Evolutionary conservation across 1,139 yeast species (phyloP).

Genomic region (Geotrichum fermentans): DNA sequence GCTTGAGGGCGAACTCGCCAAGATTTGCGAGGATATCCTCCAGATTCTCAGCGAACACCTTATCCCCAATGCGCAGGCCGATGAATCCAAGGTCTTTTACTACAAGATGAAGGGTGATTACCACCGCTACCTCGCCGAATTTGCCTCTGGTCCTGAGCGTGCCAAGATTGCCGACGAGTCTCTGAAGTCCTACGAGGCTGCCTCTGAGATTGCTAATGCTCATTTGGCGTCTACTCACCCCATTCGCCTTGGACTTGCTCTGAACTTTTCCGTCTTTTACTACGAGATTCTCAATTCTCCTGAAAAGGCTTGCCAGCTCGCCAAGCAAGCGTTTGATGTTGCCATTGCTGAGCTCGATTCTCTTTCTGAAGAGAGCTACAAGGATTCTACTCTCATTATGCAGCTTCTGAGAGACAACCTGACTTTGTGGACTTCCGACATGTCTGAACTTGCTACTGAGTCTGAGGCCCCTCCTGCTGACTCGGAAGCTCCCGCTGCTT

Average conservation of each 20-base stretch:
- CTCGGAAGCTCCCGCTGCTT: background rate
- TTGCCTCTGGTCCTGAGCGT: conserved; percentile 88
- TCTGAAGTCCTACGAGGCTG: conserved; percentile 91
- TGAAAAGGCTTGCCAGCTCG: conserved; percentile 97
- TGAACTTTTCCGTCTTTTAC: conserved; percentile 96
- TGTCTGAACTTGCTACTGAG: background rate
- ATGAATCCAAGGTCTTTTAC: conserved; percentile 97
- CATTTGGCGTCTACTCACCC: conserved; percentile 99
- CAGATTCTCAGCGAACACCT: conserved; percentile 82
- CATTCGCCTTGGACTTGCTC: conserved; percentile 95
- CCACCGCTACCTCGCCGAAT: conserved; percentile 98
- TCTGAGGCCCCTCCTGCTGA: background rate
- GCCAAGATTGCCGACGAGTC: conserved; percentile 92
- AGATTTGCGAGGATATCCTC: conserved; percentile 91
- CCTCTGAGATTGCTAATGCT: conserved; percentile 95
- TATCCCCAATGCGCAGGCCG: conserved; percentile 92
- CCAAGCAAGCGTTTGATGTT: conserved; percentile 98
- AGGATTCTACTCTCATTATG: conserved; percentile 97
- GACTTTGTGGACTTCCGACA: conserved; percentile 66
- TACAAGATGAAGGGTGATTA: conserved; percentile 99
- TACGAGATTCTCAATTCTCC: conserved; percentile 98
- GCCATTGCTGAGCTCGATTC: conserved; percentile 99
- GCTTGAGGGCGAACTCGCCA: conserved; percentile 89
- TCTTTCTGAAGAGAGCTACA: conserved; percentile 94
- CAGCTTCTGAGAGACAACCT: conserved; percentile 97